Evolutionary conservation across 176 grass and related monocot species (phyloP).

Genomic region (Aegilops tauschii): DNA sequence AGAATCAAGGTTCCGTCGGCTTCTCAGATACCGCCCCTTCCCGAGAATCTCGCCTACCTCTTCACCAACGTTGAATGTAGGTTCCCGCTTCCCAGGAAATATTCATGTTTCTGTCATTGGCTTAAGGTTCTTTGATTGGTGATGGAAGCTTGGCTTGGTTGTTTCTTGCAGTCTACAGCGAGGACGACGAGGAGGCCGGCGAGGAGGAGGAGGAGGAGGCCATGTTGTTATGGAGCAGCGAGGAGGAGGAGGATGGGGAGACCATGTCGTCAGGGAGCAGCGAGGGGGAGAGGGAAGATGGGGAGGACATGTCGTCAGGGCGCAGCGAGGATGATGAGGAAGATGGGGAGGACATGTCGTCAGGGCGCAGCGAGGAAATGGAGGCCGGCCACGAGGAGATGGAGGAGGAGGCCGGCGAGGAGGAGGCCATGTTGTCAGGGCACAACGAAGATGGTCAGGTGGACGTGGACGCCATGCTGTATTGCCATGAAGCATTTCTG

Average conservation of each 20-base stretch:
- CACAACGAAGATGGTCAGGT: background rate
- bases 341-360: background rate
- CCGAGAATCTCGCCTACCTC: background rate
- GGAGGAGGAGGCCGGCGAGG: background rate
- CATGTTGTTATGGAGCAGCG: background rate
- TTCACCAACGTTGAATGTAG: background rate
- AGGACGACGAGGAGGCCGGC: background rate
- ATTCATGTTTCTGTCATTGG: background rate
- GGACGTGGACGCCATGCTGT: no score
- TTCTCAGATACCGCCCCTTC: background rate
- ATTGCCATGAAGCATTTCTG: background rate
- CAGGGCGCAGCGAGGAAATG: background rate
- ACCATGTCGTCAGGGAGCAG: background rate
- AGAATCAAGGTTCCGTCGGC: background rate
- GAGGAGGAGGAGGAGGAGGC: background rate
- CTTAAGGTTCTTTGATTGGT: background rate
- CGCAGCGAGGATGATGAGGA: background rate
- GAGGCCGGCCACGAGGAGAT: background rate
- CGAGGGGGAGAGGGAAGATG: background rate
- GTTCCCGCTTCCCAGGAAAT: background rate
- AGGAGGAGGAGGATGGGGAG: background rate
- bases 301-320: background rate
- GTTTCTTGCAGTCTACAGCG: background rate
- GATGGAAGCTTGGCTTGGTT: background rate
- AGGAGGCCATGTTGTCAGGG: background rate